Evolutionary conservation across 129 eudicot genomes (phyloP), one percentile per base, ranked within the genome.

Genomic region (Saposhnikovia divaricata): DNA sequence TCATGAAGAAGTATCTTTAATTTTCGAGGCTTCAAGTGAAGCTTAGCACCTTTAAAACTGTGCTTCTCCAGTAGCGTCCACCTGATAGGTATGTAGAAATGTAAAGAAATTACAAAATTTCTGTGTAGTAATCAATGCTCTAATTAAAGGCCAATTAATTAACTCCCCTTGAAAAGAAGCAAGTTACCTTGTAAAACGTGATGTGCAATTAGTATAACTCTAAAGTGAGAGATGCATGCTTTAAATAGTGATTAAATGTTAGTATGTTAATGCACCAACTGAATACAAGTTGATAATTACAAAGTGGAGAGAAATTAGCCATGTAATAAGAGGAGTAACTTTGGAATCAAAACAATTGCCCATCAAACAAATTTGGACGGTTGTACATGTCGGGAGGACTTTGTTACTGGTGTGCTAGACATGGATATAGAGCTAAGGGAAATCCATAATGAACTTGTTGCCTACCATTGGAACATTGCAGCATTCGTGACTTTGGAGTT

Each of bases 391-490:
- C 5, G 6, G 27, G 12, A 44, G 47, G 47, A 44, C 13, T 44
- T 44, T 44, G 12, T 38, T 43, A 43, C 77, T 51, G n/a, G 28
- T 73, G 55, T 42, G 38, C 47, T 38, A 69, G 13, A 50, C 68
- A 59, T 44, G 6, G 47, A 80, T 4, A 44, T 39, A 31, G 57
- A 40, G 44, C 21, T 12, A 25, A 55, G 27, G 46, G 38, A 50
- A 76, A 37, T 71, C 57, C 39, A 18, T 37, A 9, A 19, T 59
- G 70, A 37, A 76, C 38, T 68, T 51, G 79, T 77, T 45, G 82
- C 74, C 53, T 87, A 93, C 98, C 98, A 93, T 74, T 97, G 90
- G 71, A 93, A 91, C 98, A 93, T 93, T 74, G 98, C 98, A 75
- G 98, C 89, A 88, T 91, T 93, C 9, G 98, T 91, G 21, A 87